Base-by-base conservation (phyloP, 805 yeast genomes). In the Saccharomycopsis microspora region DNA sequence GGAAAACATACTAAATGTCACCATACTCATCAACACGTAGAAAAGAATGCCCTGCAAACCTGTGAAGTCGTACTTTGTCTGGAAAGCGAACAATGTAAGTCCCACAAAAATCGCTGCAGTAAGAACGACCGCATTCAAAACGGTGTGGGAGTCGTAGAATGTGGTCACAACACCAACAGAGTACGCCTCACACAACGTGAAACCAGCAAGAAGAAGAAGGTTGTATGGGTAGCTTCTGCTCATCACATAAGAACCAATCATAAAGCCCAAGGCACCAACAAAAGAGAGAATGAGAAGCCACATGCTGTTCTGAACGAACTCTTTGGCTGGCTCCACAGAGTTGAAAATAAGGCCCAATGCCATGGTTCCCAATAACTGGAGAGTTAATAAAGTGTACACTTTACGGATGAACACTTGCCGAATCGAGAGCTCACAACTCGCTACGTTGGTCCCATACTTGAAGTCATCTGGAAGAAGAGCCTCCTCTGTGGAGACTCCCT, bases 321-420 rank as follows among this genome's bases (percentile, higher is more conserved):
- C 53, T 53, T 70, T 71, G 46, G 78, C 61, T 3, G 70, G 45
- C 1, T 68, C 65, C 55, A 71, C 69, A 50, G 67, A 57, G 37
- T 71, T 64, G 41, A 84, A 70, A 27, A 74, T 53, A 29, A 68
- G 66, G 4, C 86, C 84, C 29, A 77, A 72, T 5, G 71, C 64
- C 28, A 81, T 70, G 0, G 95, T 85, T 32, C 69, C 64, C 32
- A 78, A 60, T 36, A 87, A 60, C 63, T 87, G 96, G 4, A 72
- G 64, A 8, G 79, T 62, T 44, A 87, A 69, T 42, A 88, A 70
- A 4, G 86, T 68, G 63, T 86, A 88, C 5, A 87, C 96, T 59
- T 83, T 84, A 50, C 88, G 73, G 55, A 85, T 67, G 57, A 87
- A 87, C 61, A 79, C 72, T 54, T 82, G 84, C 56, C 96, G 76